Percentiles rank a stretch among this genome's conserved stretches.
phyloP scores from a whole-genome alignment of 2,329 filamentous ascomycete genomes.

The Conoideocrella luteorostrata region DNA sequence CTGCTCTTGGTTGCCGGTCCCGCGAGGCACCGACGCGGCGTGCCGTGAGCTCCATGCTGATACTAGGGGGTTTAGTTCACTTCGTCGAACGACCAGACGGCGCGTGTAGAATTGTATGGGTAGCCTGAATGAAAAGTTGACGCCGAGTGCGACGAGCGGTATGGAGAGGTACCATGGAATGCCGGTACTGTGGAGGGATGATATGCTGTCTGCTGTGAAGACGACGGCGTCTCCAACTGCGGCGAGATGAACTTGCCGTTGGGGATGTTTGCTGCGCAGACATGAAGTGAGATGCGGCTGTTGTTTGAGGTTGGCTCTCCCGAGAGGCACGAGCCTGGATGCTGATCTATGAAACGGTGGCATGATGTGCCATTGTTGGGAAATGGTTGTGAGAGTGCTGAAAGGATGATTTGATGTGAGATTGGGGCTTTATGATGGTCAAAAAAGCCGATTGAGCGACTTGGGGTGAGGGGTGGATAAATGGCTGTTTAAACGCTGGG shows the following conservation, averaged over 20 bases:
- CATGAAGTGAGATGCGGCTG: neutral
- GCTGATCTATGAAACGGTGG: slow-evolving; percentile 5
- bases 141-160: slow-evolving; percentile 41
- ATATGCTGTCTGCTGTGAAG: slow-evolving; percentile 35
- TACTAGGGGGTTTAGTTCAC: slow-evolving; percentile 22
- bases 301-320: slow-evolving; percentile 1
- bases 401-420: too few species aligned
- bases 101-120: slow-evolving; percentile 39
- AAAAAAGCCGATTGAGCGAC: too few species aligned
- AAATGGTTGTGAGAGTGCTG: slow-evolving; percentile 24
- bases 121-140: slow-evolving; percentile 39
- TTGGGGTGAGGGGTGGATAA: too few species aligned
- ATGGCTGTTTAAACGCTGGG: too few species aligned
- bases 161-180: slow-evolving; percentile 50
- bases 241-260: slow-evolving; percentile 27
- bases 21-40: slow-evolving; percentile 3
- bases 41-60: slow-evolving; percentile 26
- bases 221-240: slow-evolving; percentile 28
- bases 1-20: slow-evolving; percentile 4
- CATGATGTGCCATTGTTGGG: slow-evolving; percentile 8
- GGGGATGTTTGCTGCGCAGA: neutral
- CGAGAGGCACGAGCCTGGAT: neutral
- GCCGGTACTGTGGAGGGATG: slow-evolving; percentile 36
- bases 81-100: slow-evolving; percentile 23
- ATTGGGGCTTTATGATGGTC: neutral